Base-by-base conservation (phyloP, 495 filamentous ascomycete species). In the Xylaria castorea region DNA sequence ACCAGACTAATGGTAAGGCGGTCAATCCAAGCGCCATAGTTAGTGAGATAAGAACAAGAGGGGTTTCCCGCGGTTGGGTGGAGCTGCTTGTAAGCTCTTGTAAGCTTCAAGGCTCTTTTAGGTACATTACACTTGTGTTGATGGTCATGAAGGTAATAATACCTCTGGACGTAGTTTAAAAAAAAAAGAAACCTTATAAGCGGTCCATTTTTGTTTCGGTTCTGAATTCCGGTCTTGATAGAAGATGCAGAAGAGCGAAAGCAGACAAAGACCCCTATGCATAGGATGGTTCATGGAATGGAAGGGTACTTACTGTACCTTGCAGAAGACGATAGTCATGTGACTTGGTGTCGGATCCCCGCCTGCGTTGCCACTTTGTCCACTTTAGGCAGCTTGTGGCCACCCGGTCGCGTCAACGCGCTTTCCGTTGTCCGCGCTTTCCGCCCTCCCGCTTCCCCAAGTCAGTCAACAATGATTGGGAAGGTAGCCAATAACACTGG, bases 401-500 rank as follows among this genome's bases (percentile, higher is more conserved):
- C 46, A 38, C 30, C 25, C 1, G 8, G 60, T 64, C 69, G 69
- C 69, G 69, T 71, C 60, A 71, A 65, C 69, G 69, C 69, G 69
- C 66, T 70, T 64, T 68, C 53, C 42, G 8, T 12, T 36, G 16
- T 36, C 55, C 55, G 55, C 55, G 27, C 30, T 36, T 60, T 30
- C 55, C 58, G 34, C 58, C n/a, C 32, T 61, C 32, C 58, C 30
- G 34, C 32, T 38, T 61, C 22, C 55, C 57, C n/a, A 22, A 72
- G n/a, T n/a, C n/a, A 40, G 71, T 75, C 48, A 79, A 83, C 79
- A 81, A 77, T 32, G 53, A 1, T 57, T 75, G 75, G 75, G 34
- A 80, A 79, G 34, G 36, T 36, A 44, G 30, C 34, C 44, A 71
- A 57, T 57, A 57, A 27, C 25, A 30, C 1, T 30, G 18, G 53